These are phyloP conservation scores for Pyrenula massariospora DNA, from an alignment of 495 filamentous ascomycete genomes.

Conservation along the genomic window DNA sequence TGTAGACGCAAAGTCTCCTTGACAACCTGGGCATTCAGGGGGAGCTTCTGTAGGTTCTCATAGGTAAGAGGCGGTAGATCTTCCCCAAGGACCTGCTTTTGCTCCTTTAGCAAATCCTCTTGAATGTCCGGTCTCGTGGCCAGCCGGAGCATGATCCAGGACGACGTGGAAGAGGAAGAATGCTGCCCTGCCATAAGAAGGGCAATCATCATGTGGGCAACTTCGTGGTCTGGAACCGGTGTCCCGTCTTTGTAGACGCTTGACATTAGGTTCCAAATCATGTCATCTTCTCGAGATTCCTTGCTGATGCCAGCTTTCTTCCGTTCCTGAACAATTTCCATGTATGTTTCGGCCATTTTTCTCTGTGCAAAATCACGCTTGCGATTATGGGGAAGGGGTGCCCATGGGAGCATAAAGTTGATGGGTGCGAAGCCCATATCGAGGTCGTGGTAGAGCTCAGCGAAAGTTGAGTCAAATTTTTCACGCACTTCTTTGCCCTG, in stretches of 20 bases:
- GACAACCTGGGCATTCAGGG: conserved; percentile 45
- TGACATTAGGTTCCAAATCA: conserved; percentile 60
- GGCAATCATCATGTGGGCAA: conserved; percentile 60
- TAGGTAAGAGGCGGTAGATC: conserved; percentile 41
- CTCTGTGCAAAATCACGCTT: conserved; percentile 44
- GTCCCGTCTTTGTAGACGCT: conserved; percentile 47
- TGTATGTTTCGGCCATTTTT: conserved; percentile 47
- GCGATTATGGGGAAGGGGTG: conserved; percentile 49
- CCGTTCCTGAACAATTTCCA: conserved; percentile 45
- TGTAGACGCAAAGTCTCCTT: conserved; percentile 53
- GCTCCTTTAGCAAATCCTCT: conserved; percentile 48
- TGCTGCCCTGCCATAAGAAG: conserved; percentile 57
- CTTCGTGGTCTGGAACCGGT: conserved; percentile 45
- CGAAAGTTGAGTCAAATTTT: conserved; percentile 49
- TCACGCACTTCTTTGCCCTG: conserved; percentile 55
- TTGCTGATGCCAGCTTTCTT: conserved; percentile 33
- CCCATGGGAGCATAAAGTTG: conserved; percentile 55
- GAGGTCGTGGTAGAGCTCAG: conserved; percentile 52
- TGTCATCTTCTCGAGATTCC: conserved; percentile 38
- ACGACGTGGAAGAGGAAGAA: conserved; percentile 42
- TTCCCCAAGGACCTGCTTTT: conserved; percentile 34
- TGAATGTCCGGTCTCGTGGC: conserved; percentile 42
- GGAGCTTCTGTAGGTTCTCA: conserved; percentile 39
- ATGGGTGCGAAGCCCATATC: conserved; percentile 55
- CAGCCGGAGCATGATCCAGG: conserved; percentile 50